Conservation (phyloP, 805 yeast species). For the Kazachstania viticola region DNA sequence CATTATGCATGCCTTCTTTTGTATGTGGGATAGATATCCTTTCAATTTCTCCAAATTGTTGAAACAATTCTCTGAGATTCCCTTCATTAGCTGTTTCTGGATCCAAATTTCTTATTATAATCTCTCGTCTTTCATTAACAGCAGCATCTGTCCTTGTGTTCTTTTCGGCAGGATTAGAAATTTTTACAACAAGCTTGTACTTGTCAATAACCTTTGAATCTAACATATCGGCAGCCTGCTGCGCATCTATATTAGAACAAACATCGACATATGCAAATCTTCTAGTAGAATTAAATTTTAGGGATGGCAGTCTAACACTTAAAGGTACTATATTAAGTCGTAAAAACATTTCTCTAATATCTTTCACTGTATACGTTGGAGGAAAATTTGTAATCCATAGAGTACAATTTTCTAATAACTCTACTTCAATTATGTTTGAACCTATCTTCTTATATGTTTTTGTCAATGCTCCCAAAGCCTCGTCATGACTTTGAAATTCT, state of each 20-base stretch:
- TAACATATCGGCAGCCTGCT: slow-evolving; percentile 30
- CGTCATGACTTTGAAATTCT: slow-evolving; percentile 41
- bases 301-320: slow-evolving; percentile 54
- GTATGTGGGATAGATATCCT: slow-evolving; percentile 26
- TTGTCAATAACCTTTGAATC: slow-evolving; percentile 31
- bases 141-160: slow-evolving; percentile 34
- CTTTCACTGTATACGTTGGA: slow-evolving; percentile 33
- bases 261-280: slow-evolving; percentile 69
- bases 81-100: slow-evolving; percentile 31
- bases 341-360: slow-evolving; percentile 32
- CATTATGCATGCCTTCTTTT: slow-evolving; percentile 33
- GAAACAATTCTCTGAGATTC: slow-evolving; percentile 32
- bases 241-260: slow-evolving; percentile 32
- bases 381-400: slow-evolving; percentile 72
- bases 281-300: slow-evolving; percentile 41
- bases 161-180: slow-evolving; percentile 47
- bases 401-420: slow-evolving; percentile 36
- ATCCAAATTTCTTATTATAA: slow-evolving; percentile 44
- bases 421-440: slow-evolving; percentile 34
- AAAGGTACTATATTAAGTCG: slow-evolving; percentile 30
- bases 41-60: slow-evolving; percentile 42
- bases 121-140: slow-evolving; percentile 41
- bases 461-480: slow-evolving; percentile 48
- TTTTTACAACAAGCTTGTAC: slow-evolving; percentile 40
- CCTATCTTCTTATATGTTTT: slow-evolving; percentile 40